A percentile compares a stretch with the other conserved stretches of the same genome.
phyloP scores from a whole-genome alignment of 305 asterid species.

The Coffea humblotiana region DNA sequence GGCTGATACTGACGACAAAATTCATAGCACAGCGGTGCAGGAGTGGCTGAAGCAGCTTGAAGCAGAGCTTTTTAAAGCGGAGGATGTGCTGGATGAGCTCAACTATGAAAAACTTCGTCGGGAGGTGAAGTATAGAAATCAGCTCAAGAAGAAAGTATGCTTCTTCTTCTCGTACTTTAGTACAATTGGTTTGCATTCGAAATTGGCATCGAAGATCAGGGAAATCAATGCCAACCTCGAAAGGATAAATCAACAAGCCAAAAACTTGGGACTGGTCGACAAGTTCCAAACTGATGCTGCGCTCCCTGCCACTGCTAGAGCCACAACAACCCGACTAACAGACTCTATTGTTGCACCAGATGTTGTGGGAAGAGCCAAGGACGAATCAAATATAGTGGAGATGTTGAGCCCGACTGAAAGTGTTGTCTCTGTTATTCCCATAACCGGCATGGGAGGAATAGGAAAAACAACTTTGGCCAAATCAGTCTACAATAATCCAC shows the following conservation, averaged over 20 bases:
- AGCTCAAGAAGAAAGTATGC: too few species aligned
- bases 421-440: too few species aligned
- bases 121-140: too few species aligned
- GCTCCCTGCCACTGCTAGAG: background rate
- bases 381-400: background rate
- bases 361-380: constrained; percentile 24
- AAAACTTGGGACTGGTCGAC: too few species aligned
- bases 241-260: constrained; percentile 6
- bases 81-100: background rate
- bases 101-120: too few species aligned
- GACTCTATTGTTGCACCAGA: constrained; percentile 10
- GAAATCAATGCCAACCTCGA: constrained; percentile 14
- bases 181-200: background rate
- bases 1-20: too few species aligned
- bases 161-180: background rate
- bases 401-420: too few species aligned
- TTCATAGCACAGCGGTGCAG: background rate
- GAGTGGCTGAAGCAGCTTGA: background rate
- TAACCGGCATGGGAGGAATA: too few species aligned
- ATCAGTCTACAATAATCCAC: too few species aligned
- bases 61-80: constrained; percentile 14
- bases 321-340: background rate
- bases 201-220: constrained; percentile 20
- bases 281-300: background rate
- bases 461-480: too few species aligned